A percentile compares a stretch with the other conserved stretches of the same genome.
phyloP scores from a whole-genome alignment of 768 basidiomycete species.

The Baorangia bicolor region DNA sequence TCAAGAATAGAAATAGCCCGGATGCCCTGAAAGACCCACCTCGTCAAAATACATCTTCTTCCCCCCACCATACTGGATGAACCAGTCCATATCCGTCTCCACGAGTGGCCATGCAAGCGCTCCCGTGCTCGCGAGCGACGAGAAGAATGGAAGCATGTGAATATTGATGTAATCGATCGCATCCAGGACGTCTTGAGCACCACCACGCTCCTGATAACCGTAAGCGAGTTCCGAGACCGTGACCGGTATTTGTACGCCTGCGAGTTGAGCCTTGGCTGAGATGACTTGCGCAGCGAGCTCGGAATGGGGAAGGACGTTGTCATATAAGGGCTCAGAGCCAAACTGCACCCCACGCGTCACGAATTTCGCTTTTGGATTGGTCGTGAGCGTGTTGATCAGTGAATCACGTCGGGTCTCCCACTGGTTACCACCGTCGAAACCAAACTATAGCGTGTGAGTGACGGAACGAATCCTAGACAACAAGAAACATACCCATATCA shows the following conservation, averaged over 20 bases:
- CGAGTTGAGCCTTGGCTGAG: constrained; percentile 47
- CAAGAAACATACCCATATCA: constrained; percentile 60
- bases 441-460: constrained; percentile 29
- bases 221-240: constrained; percentile 69
- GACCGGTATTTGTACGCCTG: constrained; percentile 58
- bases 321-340: constrained; percentile 69
- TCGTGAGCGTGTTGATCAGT: constrained; percentile 51
- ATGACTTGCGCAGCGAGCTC: constrained; percentile 52
- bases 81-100: constrained; percentile 60
- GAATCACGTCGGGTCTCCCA: constrained; percentile 56
- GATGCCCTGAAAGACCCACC: constrained; percentile 35
- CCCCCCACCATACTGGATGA: constrained; percentile 56
- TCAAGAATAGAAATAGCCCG: neutral
- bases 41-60: constrained; percentile 79
- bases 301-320: constrained; percentile 48
- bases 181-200: constrained; percentile 53
- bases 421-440: constrained; percentile 39
- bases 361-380: constrained; percentile 61
- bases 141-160: constrained; percentile 74
- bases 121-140: constrained; percentile 35
- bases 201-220: constrained; percentile 52
- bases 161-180: constrained; percentile 64
- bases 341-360: constrained; percentile 68
- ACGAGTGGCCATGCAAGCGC: constrained; percentile 64
- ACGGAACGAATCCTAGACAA: neutral